phyloP scores from a whole-genome alignment of 2,329 filamentous ascomycete species.

The Aspergillus brunneoviolaceus region DNA sequence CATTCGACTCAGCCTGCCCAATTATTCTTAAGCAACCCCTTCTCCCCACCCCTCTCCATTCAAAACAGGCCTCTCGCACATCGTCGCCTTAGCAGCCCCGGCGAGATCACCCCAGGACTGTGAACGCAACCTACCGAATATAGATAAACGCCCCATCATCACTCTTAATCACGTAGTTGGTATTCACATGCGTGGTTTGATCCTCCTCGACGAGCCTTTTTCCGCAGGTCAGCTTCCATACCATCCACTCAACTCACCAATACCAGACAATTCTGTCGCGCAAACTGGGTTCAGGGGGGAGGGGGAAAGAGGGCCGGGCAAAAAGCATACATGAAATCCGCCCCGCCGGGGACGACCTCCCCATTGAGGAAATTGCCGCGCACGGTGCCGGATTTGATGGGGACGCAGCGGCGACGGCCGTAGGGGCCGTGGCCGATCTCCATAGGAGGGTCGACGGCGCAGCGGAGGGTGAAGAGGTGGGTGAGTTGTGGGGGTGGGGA shows the following conservation, averaged over 20 bases:
- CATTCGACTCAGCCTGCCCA: too few relatives aligned
- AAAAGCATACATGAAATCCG: constrained; percentile 26
- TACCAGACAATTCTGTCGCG: too few relatives aligned
- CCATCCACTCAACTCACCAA: background rate
- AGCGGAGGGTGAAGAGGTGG: constrained; percentile 26
- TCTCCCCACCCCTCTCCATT: background rate
- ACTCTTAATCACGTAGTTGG: constrained; percentile 29
- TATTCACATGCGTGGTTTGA: constrained; percentile 29
- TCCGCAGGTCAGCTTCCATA: background rate
- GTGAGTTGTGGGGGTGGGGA: constrained; percentile 22
- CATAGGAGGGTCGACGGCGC: constrained; percentile 25
- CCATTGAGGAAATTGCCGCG: constrained; percentile 24
- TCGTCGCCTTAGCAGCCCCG: background rate
- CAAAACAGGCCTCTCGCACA: background rate
- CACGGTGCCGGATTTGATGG: constrained; percentile 24
- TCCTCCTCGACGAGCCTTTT: constrained; percentile 27
- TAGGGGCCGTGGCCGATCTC: constrained; percentile 28
- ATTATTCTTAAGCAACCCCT: background rate
- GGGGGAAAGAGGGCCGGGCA: background rate
- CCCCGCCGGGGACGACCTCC: constrained; percentile 26
- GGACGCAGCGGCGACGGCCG: constrained; percentile 27
- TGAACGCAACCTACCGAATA: constrained; percentile 16
- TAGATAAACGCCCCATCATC: constrained; percentile 28
- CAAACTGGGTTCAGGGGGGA: background rate
- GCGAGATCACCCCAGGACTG: background rate